These are phyloP conservation scores for Yarrowia galli DNA, from an alignment of 1,139 yeast species.

Conservation along the genomic window DNA sequence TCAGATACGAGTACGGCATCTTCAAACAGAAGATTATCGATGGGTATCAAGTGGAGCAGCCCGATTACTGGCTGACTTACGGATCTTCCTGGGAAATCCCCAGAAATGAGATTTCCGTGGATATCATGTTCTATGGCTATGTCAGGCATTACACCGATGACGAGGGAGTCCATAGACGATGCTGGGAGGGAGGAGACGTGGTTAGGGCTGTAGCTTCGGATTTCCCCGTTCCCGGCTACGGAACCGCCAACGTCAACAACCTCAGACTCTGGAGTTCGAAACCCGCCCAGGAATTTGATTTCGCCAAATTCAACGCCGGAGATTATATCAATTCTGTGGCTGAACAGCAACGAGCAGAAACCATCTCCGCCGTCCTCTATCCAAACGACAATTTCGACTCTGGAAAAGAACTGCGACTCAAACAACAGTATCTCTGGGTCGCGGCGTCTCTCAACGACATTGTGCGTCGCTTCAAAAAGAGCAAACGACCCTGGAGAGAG, in stretches of 20 bases:
- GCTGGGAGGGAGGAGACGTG: constrained; percentile 90
- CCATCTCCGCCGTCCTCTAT: constrained; percentile 88
- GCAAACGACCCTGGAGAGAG: constrained; percentile 78
- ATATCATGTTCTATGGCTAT: constrained; percentile 90
- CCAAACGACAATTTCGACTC: constrained; percentile 92
- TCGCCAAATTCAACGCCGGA: constrained; percentile 89
- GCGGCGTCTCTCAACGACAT: constrained; percentile 93
- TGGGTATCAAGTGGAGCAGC: constrained; percentile 93
- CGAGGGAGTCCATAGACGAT: constrained; percentile 59
- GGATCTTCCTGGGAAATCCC: constrained; percentile 94
- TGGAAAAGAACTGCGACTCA: constrained; percentile 91
- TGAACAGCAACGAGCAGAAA: constrained; percentile 87
- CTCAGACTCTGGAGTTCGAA: constrained; percentile 89
- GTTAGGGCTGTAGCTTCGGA: constrained; percentile 93
- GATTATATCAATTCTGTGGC: constrained; percentile 86
- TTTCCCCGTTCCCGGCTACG: constrained; percentile 92
- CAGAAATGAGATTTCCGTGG: constrained; percentile 84
- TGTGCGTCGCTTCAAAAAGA: constrained; percentile 85
- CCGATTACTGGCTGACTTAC: constrained; percentile 91
- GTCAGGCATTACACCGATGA: constrained; percentile 69
- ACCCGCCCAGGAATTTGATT: constrained; percentile 92
- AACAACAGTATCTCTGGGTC: constrained; percentile 97
- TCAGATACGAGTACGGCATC: constrained; percentile 92
- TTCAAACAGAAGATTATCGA: constrained; percentile 89
- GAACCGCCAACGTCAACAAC: constrained; percentile 84